phyloP scores from a whole-genome alignment of 2,329 filamentous ascomycete species.

The Fusarium sulawesiense region DNA sequence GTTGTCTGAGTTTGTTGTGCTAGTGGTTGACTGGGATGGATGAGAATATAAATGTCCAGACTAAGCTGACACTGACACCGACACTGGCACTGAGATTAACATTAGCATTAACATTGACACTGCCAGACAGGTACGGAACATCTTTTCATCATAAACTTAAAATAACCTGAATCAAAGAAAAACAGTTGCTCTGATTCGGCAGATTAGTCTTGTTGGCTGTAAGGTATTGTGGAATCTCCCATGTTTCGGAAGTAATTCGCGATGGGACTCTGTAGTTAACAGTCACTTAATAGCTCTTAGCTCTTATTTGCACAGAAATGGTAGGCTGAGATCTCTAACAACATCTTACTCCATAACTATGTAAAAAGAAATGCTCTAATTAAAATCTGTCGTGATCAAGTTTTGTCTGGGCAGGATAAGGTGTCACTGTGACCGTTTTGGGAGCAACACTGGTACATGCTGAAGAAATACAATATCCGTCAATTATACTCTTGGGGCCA shows the following conservation, averaged over 20 bases:
- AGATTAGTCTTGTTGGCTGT: background rate
- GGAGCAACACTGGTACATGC: background rate
- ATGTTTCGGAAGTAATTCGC: background rate
- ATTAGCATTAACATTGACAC: background rate
- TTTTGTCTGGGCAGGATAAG: background rate
- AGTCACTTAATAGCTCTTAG: background rate
- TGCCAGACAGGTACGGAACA: background rate
- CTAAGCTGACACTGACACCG: conserved; percentile 12
- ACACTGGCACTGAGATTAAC: background rate
- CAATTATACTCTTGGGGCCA: background rate
- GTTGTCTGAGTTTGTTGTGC: background rate
- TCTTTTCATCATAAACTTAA: background rate
- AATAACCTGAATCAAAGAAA: background rate
- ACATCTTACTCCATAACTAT: background rate
- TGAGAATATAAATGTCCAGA: background rate
- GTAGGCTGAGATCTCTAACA: background rate
- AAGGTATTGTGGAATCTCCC: background rate
- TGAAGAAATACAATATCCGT: background rate
- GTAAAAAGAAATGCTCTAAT: background rate
- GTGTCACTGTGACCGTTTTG: background rate
- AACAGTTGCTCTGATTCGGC: background rate
- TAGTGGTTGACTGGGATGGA: background rate
- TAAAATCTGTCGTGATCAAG: background rate
- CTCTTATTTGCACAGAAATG: background rate
- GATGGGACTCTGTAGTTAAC: background rate